Base-by-base conservation (phyloP, 768 basidiomycete genomes). In the Auriscalpium microsporum region DNA sequence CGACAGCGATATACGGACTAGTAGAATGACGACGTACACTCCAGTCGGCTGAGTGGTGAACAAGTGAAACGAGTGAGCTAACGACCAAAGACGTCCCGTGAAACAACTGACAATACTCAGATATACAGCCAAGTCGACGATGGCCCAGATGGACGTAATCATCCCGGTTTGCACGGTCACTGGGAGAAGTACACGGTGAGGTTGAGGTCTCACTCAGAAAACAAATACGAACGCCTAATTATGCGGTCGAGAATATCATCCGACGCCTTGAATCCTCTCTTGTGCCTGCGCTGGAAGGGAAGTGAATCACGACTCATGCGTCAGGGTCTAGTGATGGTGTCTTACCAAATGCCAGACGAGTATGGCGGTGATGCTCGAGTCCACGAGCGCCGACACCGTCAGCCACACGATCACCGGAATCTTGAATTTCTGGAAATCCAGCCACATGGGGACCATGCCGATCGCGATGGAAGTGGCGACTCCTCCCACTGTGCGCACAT, bases 151-250 rank as follows among this genome's bases (percentile, higher is more conserved):
- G 10, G 63, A 56, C 8, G 65, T 67, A 40, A 65, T 45, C 35
- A 60, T 14, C 44, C 70, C 70, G 7, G 69, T 69, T 40, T 69
- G 67, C n/a, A 70, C 54, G 3, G 68, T 68, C 51, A 68, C 69
- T 57, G 42, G 8, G 11, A 17, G 19, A 2, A n/a, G 23, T 10
- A 13, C 17, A 37, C 8, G 34, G n/a, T 8, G 28, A 45, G 21
- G 6, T 14, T 8, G 21, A 8, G 2, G n/a, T n/a, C 33, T 19
- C 8, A 38, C 21, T 33, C 11, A 23, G 6, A 16, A 14, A 33
- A n/a, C 16, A n/a, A 5, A 23, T 6, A 46, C 56, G 46, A 33
- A 61, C 63, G 34, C 17, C 58, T 45, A n/a, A 63, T 58, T 9
- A 64, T 48, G 42, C 54, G 55, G 52, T 57, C 53, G 6, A 64